Percentiles rank a stretch among this genome's conserved stretches.
phyloP scores from a whole-genome alignment of 106 monocot species.

The Dendrobium catenatum region DNA sequence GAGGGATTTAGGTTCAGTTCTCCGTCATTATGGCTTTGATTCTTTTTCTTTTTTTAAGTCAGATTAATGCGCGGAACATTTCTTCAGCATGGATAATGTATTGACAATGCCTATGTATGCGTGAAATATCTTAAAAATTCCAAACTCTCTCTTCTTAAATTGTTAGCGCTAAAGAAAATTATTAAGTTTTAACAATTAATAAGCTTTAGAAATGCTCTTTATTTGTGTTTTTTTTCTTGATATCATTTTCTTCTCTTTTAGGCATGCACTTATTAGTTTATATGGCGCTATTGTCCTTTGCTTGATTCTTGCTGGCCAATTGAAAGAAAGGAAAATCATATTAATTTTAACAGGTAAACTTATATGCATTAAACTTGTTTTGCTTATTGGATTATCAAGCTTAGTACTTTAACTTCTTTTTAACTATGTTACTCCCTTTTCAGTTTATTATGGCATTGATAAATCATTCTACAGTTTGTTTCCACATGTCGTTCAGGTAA shows the following conservation, averaged over 20 bases:
- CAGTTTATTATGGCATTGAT: conserved; percentile 90
- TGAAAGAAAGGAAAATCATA: conserved; percentile 72
- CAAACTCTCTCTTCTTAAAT: background rate
- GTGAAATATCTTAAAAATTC: background rate
- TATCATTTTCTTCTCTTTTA: conserved; percentile 12
- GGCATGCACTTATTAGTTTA: conserved; percentile 79
- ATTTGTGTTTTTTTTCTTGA: background rate
- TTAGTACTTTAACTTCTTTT: conserved; percentile 3
- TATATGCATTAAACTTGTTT: conserved; percentile 4
- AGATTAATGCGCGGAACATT: background rate
- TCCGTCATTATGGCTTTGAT: background rate
- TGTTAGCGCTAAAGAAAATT: too few relatives aligned
- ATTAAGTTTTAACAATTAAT: background rate
- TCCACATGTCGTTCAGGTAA: conserved; percentile 87
- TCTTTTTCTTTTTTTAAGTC: background rate
- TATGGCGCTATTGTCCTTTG: conserved; percentile 63
- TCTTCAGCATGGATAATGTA: background rate
- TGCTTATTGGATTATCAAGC: background rate
- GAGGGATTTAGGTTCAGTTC: background rate
- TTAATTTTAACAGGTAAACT: conserved; percentile 78
- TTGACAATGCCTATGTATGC: background rate
- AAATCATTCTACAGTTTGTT: conserved; percentile 67
- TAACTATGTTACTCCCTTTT: conserved; percentile 6
- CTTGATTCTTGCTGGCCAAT: conserved; percentile 68
- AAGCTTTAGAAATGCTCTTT: background rate